Base-by-base conservation (phyloP, 1,139 yeast genomes). In the Saccharomyces pastorianus region DNA sequence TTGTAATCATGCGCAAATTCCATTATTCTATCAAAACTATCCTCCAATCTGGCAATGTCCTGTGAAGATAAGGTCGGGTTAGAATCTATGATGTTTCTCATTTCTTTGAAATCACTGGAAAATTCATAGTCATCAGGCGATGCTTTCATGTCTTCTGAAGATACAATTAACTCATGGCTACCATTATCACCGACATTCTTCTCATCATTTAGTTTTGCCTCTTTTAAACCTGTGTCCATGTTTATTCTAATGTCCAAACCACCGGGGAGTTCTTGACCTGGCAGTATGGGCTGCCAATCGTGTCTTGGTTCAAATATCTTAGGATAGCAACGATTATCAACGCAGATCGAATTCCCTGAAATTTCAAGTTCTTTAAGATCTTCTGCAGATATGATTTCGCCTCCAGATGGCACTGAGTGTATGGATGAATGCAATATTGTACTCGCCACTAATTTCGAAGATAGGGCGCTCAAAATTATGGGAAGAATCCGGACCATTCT, bases 201-300 rank as follows among this genome's bases (percentile, higher is more conserved):
- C 29, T 55, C 63, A 25, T 75, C 78, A 64, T 76, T 65, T 8
- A 85, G 55, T 59, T 80, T 85, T 1, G 96, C 96, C 66, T 85
- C 88, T 64, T 76, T 81, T 46, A 72, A 68, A 28, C 85, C 82
- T 0, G 90, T 84, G 28, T 85, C 89, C 54, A 87, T 72, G 67
- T 88, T 80, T 63, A 85, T 66, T 63, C 88, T 74, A 48, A 86
- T 82, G 69, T 89, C 95, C 48, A 89, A 72, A 0, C 96, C 96
- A 17, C 79, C 79, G 0, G 96, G 96, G 6, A 88, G 76, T 14
- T 79, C 77, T 65, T 87, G 95, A 14, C 85, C 88, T 56, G 79
- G 83, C 66, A 73, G 77, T 7, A 90, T 79, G 1, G 65, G 65
- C 72, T 84, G 83, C 95, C 96, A 90, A 61, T 84, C 80, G 2